Percentiles rank a stretch among this genome's conserved stretches.
These are phyloP conservation scores for Euphorbia peplus DNA, from an alignment of 345 rosid genomes.

Conservation along the genomic window DNA sequence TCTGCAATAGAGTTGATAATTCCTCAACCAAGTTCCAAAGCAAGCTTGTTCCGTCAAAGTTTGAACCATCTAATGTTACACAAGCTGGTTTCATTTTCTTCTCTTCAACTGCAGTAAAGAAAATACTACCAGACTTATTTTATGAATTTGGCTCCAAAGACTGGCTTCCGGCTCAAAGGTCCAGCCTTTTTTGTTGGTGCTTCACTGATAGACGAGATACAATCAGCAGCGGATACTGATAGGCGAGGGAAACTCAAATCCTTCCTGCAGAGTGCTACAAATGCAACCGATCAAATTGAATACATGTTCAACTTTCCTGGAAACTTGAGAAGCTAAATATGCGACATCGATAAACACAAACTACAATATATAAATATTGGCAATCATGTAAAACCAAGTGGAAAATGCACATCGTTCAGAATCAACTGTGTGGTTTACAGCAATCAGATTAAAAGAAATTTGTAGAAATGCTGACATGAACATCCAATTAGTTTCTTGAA, in stretches of 20 bases:
- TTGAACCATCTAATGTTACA: slow-evolving; percentile 30
- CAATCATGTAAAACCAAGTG: slow-evolving; percentile 8
- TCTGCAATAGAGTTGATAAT: slow-evolving; percentile 49
- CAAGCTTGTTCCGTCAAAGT: too few species aligned
- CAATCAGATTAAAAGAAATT: neutral
- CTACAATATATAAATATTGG: neutral
- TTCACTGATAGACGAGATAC: slow-evolving; percentile 61
- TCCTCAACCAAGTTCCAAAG: slow-evolving; percentile 63
- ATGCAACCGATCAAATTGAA: slow-evolving; percentile 17
- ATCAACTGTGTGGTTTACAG: neutral
- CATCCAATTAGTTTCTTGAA: too few species aligned
- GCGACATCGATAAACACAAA: neutral
- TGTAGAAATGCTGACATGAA: neutral
- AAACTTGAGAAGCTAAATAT: neutral
- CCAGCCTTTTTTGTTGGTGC: slow-evolving; percentile 61
- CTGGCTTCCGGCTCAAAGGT: slow-evolving; percentile 30
- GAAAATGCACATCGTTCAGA: neutral
- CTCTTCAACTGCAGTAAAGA: slow-evolving; percentile 27
- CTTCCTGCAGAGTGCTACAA: slow-evolving; percentile 63
- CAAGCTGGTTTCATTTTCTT: slow-evolving; percentile 31
- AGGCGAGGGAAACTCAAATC: slow-evolving; percentile 84
- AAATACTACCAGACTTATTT: slow-evolving; percentile 28
- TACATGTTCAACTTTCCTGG: neutral
- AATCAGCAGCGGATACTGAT: slow-evolving; percentile 84
- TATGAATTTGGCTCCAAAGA: slow-evolving; percentile 31